Base-by-base conservation (phyloP, 176 grass and related monocot genomes). In the Aegilops bicornis region DNA sequence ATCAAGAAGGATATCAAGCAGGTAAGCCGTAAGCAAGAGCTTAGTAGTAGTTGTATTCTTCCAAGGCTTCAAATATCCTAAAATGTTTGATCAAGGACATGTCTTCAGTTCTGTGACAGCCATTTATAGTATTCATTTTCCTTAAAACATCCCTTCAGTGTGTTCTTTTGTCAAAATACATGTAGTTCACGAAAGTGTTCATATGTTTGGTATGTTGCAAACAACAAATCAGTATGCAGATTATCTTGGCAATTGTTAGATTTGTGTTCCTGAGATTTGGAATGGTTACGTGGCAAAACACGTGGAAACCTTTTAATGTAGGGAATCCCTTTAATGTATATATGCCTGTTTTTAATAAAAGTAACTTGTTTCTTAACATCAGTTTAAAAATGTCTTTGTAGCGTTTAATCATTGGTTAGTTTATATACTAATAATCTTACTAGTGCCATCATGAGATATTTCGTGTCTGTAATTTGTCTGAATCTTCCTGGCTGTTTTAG, bases 1-100 rank as follows among this genome's bases (percentile, higher is more conserved):
- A 89, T 98, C 74, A 93, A 98, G 70, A 95, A 93, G 73, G 88
- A 94, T 73, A 94, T 94, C 64, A 91, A 89, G 77, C 92, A 94
- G 92, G 92, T 94, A 89, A 61, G 77, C 42, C 90, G 92, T 94
- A 89, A 62, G 63, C 43, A 54, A 72, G 6, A 62, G 32, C 59
- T 30, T 10, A 52, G 47, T 23, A 32, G 20, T 39, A 64, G 31
- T 31, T 54, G 50, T 37, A 6, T 35, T 9, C 16, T 15, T 35
- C 6, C 11, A 50, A 78, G 13, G 16, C 12, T 63, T 30, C 61
- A 20, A 43, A 17, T 31, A 27, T 67, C 31, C 31, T 20, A 69
- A 29, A 69, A 22, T 47, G 12, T 47, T 47, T 36, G 30, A 52
- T 52, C 48, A 52, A 17, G 15, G 14, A 52, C 16, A 78, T 64